Percentiles rank a stretch among this genome's conserved stretches.
These are phyloP conservation scores for Colletotrichum simmondsii DNA, from an alignment of 2,329 filamentous ascomycete genomes.

Conservation along the genomic window DNA sequence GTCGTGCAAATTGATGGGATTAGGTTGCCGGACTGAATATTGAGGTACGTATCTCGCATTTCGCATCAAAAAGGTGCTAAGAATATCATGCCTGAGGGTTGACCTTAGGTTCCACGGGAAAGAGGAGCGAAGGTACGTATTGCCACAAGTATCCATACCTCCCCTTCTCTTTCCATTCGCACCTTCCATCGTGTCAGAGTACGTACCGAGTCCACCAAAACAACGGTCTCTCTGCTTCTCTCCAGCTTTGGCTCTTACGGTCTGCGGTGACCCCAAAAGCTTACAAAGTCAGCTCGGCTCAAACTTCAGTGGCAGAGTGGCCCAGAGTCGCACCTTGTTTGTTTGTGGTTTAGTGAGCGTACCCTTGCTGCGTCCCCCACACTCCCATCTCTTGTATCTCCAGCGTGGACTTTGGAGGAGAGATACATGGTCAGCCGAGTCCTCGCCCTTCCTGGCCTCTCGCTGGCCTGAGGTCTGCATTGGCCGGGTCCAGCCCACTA, in stretches of 20 bases:
- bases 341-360: slow-evolving; percentile 4
- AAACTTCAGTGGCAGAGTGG: background rate
- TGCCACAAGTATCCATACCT: background rate
- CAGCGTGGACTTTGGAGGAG: background rate
- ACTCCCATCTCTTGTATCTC: background rate
- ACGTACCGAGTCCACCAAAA: background rate
- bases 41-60: background rate
- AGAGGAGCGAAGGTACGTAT: background rate
- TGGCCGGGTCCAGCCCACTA: slow-evolving; percentile 3
- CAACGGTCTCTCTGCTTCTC: background rate
- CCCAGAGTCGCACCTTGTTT: slow-evolving; percentile 4
- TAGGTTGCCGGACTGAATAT: background rate
- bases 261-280: slow-evolving; percentile 17
- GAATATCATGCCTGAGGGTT: background rate
- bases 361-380: background rate
- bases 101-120: background rate
- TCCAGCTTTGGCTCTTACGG: background rate
- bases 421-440: background rate
- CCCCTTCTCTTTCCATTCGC: background rate
- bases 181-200: background rate
- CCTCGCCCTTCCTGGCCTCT: background rate
- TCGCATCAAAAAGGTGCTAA: background rate
- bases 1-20: background rate
- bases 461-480: slow-evolving; percentile 1
- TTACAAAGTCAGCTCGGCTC: slow-evolving; percentile 12